Conservation (phyloP, 148 eudicot species). For the Arbutus unedo region DNA sequence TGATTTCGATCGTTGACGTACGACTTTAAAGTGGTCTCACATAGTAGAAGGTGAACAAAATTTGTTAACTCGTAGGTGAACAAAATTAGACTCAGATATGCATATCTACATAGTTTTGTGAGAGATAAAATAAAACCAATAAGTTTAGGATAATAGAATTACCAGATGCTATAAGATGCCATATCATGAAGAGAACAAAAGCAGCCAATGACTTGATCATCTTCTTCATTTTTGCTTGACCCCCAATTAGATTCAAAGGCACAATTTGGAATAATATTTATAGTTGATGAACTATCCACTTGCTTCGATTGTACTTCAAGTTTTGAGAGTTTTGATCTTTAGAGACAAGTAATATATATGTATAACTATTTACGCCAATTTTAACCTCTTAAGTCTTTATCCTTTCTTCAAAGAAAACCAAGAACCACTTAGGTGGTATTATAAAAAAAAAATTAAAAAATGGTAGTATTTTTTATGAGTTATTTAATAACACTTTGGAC, state of each 20-base stretch:
- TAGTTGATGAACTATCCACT: not conserved
- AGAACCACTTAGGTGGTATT: slow-evolving; percentile 13
- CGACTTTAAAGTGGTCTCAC: too few relatives aligned
- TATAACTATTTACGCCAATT: not conserved
- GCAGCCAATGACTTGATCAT: slow-evolving; percentile 12
- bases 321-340: slow-evolving; percentile 26
- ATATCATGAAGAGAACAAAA: slow-evolving; percentile 19
- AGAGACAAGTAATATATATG: not conserved
- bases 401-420: slow-evolving; percentile 17
- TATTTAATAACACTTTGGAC: not conserved
- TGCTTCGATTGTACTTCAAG: slow-evolving; percentile 53
- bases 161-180: slow-evolving; percentile 29
- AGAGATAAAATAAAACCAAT: not conserved
- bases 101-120: not conserved
- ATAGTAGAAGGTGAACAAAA: too few relatives aligned
- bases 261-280: slow-evolving; percentile 9
- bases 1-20: too few relatives aligned
- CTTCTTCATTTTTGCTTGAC: slow-evolving; percentile 19
- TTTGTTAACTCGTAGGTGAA: too few relatives aligned
- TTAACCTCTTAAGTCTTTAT: slow-evolving; percentile 8
- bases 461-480: not conserved
- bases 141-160: not conserved
- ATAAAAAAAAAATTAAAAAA: too few relatives aligned
- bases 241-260: not conserved
- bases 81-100: too few relatives aligned